These are phyloP conservation scores for Phytomonas sp. DNA, from an alignment of 208 protist species.

Conservation along the genomic window DNA sequence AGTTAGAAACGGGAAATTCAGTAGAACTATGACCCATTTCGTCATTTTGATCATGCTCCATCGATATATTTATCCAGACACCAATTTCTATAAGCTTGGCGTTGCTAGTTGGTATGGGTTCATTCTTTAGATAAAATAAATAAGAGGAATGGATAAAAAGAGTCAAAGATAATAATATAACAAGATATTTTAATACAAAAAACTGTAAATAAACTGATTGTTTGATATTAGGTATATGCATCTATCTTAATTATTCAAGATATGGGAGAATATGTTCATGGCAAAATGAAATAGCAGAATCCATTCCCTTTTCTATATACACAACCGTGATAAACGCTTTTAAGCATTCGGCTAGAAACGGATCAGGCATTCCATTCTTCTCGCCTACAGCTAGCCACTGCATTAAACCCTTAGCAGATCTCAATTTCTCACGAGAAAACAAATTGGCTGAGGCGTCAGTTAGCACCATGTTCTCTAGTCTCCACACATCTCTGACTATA, in stretches of 20 bases:
- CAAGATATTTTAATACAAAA: conserved; percentile 7
- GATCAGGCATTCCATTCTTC: conserved; percentile 44
- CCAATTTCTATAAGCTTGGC: background rate
- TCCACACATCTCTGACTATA: conserved; percentile 62
- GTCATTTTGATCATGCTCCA: background rate
- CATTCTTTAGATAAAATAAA: background rate
- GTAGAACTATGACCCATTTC: conserved; percentile 14
- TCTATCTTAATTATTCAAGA: background rate
- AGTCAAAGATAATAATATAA: conserved; percentile 1
- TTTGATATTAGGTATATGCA: conserved; percentile 4
- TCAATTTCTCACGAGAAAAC: conserved; percentile 37
- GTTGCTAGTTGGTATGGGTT: conserved; percentile 1
- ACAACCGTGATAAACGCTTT: conserved; percentile 67
- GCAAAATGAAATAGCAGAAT: conserved; percentile 35
- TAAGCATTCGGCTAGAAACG: conserved; percentile 58
- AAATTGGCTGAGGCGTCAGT: conserved; percentile 70
- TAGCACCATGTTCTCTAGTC: conserved; percentile 74
- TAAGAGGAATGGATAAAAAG: background rate
- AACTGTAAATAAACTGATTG: background rate
- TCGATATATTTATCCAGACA: conserved; percentile 3
- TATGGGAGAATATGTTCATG: conserved; percentile 2
- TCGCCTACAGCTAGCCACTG: conserved; percentile 43
- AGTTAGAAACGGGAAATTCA: conserved; percentile 32
- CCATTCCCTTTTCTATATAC: conserved; percentile 53
- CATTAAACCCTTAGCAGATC: conserved; percentile 41